phyloP scores from a whole-genome alignment of 2,329 filamentous ascomycete species.

The Trichoderma gracile region DNA sequence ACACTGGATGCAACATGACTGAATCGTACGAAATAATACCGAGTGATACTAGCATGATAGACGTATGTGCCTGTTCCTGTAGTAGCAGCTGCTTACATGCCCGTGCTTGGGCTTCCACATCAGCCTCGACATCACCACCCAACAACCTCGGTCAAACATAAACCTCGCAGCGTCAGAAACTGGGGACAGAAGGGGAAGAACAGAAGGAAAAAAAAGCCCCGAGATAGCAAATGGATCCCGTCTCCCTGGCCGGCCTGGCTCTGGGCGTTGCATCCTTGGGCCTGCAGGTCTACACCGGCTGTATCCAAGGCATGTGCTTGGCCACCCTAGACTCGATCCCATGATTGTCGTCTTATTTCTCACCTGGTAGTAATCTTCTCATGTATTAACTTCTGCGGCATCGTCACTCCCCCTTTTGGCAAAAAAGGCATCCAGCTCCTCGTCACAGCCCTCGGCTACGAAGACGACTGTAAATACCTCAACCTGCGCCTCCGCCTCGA shows the following conservation, averaged over 20 bases:
- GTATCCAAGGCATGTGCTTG: conserved; percentile 44
- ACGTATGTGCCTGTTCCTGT: no score
- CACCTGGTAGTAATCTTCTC: no score
- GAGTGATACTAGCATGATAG: neutral
- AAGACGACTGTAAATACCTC: conserved; percentile 51
- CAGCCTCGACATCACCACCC: neutral
- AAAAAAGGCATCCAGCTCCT: conserved; percentile 49
- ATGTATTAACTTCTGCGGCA: neutral
- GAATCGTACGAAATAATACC: neutral
- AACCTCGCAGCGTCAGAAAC: neutral
- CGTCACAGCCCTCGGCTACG: conserved; percentile 49
- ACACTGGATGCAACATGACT: neutral
- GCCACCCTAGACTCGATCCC: neutral
- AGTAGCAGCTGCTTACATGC: no score
- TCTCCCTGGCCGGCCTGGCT: conserved; percentile 46
- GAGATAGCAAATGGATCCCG: conserved; percentile 41
- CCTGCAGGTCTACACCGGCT: conserved; percentile 49
- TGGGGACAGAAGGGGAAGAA: neutral
- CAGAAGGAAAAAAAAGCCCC: neutral
- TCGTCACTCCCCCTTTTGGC: conserved; percentile 9
- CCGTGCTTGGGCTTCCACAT: neutral
- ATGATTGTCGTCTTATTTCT: neutral
- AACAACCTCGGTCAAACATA: neutral
- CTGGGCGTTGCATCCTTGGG: conserved; percentile 49
- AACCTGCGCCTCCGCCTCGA: conserved; percentile 52